A percentile compares a stretch with the other conserved stretches of the same genome.
Conservation (phyloP, 2,329 filamentous ascomycete genomes). For the Chalara sp. region DNA sequence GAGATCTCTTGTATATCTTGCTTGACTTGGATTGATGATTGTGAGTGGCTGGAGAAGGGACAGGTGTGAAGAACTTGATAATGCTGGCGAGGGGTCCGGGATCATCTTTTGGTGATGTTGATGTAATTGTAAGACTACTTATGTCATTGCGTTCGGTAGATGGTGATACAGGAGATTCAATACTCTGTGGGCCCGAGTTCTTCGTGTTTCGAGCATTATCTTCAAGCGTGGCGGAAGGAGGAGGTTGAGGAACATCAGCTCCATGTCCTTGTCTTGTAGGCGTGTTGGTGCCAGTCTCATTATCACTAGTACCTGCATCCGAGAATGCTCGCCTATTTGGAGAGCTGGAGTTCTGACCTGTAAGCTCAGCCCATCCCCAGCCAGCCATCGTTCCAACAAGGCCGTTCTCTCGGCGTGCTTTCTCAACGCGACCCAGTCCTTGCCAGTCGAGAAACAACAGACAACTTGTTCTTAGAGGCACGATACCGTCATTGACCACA, state of each 20-base stretch:
- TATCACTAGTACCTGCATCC: slow-evolving; percentile 16
- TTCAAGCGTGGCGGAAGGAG: slow-evolving; percentile 56
- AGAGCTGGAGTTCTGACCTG: slow-evolving; percentile 48
- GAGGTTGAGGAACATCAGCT: slow-evolving; percentile 63
- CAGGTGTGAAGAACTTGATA: slow-evolving; percentile 63
- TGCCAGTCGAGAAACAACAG: slow-evolving; percentile 97
- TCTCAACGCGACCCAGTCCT: slow-evolving; percentile 86
- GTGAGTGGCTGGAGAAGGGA: slow-evolving; percentile 42
- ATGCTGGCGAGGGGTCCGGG: slow-evolving; percentile 48
- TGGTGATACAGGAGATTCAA: slow-evolving; percentile 10
- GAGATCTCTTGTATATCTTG: slow-evolving; percentile 70
- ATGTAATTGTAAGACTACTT: slow-evolving; percentile 8
- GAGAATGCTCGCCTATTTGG: slow-evolving; percentile 18
- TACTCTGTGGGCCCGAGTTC: slow-evolving; percentile 14
- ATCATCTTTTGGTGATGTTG: slow-evolving; percentile 31
- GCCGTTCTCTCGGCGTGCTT: slow-evolving; percentile 85
- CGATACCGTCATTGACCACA: slow-evolving; percentile 95
- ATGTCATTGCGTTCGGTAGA: slow-evolving; percentile 2
- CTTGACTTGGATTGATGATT: slow-evolving; percentile 51
- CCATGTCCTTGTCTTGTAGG: slow-evolving; percentile 35
- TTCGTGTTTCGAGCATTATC: slow-evolving; percentile 53
- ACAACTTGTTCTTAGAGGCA: slow-evolving; percentile 89
- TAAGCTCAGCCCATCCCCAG: slow-evolving; percentile 93
- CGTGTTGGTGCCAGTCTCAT: slow-evolving; percentile 29
- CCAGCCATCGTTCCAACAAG: slow-evolving; percentile 87